phyloP scores from a whole-genome alignment of 2,329 filamentous ascomycete genomes.

The Polytolypa hystricis region DNA sequence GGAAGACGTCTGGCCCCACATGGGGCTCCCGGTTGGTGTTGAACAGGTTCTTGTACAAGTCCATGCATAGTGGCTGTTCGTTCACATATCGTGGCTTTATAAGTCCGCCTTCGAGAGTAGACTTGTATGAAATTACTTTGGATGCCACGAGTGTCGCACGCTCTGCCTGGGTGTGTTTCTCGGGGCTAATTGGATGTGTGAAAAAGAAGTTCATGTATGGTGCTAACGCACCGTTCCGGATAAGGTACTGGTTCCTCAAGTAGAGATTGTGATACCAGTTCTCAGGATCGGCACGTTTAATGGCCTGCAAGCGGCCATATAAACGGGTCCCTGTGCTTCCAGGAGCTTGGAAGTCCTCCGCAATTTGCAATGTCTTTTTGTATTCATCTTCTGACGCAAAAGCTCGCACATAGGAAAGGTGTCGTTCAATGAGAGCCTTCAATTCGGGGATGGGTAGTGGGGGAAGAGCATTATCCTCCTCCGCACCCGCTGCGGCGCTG shows the following conservation, averaged over 20 bases:
- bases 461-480: conserved; percentile 1
- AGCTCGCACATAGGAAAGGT: background rate
- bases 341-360: conserved; percentile 2
- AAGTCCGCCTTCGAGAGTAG: background rate
- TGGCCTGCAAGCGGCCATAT: background rate
- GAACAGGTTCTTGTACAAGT: conserved; percentile 2
- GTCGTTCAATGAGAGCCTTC: background rate
- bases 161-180: conserved; percentile 1
- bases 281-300: background rate
- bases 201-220: conserved; percentile 2
- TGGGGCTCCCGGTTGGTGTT: conserved; percentile 3
- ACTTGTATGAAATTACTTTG: conserved; percentile 1
- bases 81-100: background rate
- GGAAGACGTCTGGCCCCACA: conserved; percentile 1
- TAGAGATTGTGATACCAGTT: background rate
- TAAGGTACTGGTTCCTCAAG: background rate
- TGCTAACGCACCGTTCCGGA: background rate
- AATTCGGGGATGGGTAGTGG: conserved; percentile 2
- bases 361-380: background rate
- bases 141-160: background rate
- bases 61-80: conserved; percentile 2
- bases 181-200: background rate
- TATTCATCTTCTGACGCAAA: background rate
- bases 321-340: background rate
- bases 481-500: background rate